Evolutionary conservation across 768 basidiomycete species (phyloP).

Genomic region (Calocybe cyanea): DNA sequence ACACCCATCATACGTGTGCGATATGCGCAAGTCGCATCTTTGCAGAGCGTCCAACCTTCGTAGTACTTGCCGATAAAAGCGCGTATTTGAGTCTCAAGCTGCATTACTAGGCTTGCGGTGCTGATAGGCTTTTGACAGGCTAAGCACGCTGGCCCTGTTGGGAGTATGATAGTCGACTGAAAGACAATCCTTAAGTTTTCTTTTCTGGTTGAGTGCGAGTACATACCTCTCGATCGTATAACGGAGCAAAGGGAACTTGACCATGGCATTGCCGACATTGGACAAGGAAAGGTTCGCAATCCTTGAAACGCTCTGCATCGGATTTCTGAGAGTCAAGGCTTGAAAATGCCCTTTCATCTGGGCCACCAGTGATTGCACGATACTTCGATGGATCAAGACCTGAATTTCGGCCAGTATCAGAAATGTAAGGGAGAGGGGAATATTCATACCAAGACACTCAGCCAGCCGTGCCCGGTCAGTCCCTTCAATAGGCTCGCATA

Average conservation of each 20-base stretch:
- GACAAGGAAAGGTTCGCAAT: constrained; percentile 66
- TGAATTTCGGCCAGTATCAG: constrained; percentile 19
- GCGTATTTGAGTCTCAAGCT: constrained; percentile 86
- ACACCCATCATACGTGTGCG: constrained; percentile 94
- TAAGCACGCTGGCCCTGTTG: constrained; percentile 68
- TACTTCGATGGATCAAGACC: constrained; percentile 63
- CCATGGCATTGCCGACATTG: constrained; percentile 75
- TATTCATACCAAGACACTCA: constrained; percentile 78
- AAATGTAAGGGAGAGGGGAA: background rate
- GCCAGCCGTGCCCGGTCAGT: constrained; percentile 90
- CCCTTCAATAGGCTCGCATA: constrained; percentile 96
- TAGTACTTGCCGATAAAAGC: constrained; percentile 78
- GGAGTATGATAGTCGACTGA: constrained; percentile 64
- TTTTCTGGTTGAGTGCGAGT: no score
- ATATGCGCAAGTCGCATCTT: constrained; percentile 78
- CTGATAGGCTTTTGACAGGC: constrained; percentile 55
- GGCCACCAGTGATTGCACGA: constrained; percentile 34
- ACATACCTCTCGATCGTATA: constrained; percentile 63
- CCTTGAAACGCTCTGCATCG: constrained; percentile 83
- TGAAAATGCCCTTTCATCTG: constrained; percentile 65
- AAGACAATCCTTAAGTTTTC: no score
- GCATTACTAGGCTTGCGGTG: constrained; percentile 65
- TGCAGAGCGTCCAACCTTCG: constrained; percentile 83
- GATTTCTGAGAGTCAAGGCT: constrained; percentile 87
- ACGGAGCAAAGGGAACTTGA: constrained; percentile 51